Conservation (phyloP, 305 asterid genomes). For the Fraxinus latifolia region DNA sequence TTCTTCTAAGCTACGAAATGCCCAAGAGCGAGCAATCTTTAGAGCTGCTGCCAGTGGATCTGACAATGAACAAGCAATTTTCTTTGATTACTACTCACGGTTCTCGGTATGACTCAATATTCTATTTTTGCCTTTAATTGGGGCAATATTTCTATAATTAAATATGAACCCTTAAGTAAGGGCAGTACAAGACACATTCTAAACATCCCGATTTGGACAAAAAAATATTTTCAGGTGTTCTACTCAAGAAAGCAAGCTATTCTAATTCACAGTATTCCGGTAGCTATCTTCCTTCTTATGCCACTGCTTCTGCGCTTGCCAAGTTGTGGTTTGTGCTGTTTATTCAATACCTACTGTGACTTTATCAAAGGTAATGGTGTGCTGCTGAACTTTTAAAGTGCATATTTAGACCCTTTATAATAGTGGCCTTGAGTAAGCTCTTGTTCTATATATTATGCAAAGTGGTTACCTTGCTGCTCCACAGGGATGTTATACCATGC, state of each 20-base stretch:
- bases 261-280: slow-evolving; percentile 73
- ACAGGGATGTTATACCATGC: slow-evolving; percentile 79
- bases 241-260: slow-evolving; percentile 72
- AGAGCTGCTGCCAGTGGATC: slow-evolving; percentile 42
- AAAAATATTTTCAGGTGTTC: slow-evolving; percentile 53
- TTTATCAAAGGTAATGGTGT: slow-evolving; percentile 67
- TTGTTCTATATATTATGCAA: slow-evolving; percentile 18
- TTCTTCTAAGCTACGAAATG: slow-evolving; percentile 73
- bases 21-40: slow-evolving; percentile 56
- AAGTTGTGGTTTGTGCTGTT: slow-evolving; percentile 44
- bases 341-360: slow-evolving; percentile 53
- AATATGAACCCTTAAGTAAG: slow-evolving; percentile 3
- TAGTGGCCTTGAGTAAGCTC: slow-evolving; percentile 1
- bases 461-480: slow-evolving; percentile 24
- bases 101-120: slow-evolving; percentile 65
- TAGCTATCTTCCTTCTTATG: slow-evolving; percentile 70
- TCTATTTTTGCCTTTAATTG: slow-evolving; percentile 16
- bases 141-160: slow-evolving; percentile 19
- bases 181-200: slow-evolving; percentile 16
- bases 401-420: slow-evolving; percentile 11
- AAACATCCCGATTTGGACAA: slow-evolving; percentile 10
- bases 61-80: slow-evolving; percentile 57
- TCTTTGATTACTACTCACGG: slow-evolving; percentile 68
- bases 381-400: slow-evolving; percentile 18
- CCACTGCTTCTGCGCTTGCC: slow-evolving; percentile 67